A percentile compares a stretch with the other conserved stretches of the same genome.
These are phyloP conservation scores for Setomelanomma holmii DNA, from an alignment of 2,329 filamentous ascomycete genomes.

Conservation along the genomic window DNA sequence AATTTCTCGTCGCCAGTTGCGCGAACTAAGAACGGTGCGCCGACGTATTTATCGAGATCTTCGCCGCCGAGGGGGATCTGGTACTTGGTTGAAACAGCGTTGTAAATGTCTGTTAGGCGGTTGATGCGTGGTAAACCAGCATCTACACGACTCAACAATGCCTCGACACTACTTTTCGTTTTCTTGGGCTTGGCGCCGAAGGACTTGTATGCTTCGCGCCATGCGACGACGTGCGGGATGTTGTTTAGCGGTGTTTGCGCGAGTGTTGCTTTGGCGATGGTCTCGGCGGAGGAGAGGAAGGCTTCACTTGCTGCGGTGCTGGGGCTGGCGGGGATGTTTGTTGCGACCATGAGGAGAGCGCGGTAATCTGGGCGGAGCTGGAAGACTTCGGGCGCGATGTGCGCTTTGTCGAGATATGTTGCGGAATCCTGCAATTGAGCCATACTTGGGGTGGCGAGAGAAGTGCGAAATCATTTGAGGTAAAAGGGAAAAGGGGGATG, in stretches of 20 bases:
- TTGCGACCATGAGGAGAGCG: constrained; percentile 44
- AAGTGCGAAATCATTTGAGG: too few relatives aligned
- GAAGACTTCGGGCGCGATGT: constrained; percentile 37
- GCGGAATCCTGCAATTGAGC: too few relatives aligned
- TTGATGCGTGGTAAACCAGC: constrained; percentile 48
- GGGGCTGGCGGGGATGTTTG: constrained; percentile 40
- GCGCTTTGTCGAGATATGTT: constrained; percentile 8
- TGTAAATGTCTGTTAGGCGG: constrained; percentile 51
- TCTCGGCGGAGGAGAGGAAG: constrained; percentile 39
- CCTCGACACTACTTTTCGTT: constrained; percentile 48
- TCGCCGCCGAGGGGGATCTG: constrained; percentile 51
- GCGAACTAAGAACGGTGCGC: constrained; percentile 38
- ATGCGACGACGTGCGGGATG: constrained; percentile 47
- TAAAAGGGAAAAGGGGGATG: not conserved
- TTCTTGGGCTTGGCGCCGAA: constrained; percentile 52
- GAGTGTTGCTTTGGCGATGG: constrained; percentile 15
- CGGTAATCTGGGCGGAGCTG: constrained; percentile 49
- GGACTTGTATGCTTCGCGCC: constrained; percentile 49
- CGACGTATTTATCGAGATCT: constrained; percentile 49
- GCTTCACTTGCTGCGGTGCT: constrained; percentile 41
- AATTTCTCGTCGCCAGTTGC: constrained; percentile 47
- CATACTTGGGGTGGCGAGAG: too few relatives aligned
- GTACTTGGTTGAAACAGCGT: constrained; percentile 49
- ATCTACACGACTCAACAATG: constrained; percentile 43
- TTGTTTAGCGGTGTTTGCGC: constrained; percentile 30